Evolutionary conservation across 768 basidiomycete genomes (phyloP), one percentile per base, ranked within the genome.

Genomic region (Mycena kentingensis): DNA sequence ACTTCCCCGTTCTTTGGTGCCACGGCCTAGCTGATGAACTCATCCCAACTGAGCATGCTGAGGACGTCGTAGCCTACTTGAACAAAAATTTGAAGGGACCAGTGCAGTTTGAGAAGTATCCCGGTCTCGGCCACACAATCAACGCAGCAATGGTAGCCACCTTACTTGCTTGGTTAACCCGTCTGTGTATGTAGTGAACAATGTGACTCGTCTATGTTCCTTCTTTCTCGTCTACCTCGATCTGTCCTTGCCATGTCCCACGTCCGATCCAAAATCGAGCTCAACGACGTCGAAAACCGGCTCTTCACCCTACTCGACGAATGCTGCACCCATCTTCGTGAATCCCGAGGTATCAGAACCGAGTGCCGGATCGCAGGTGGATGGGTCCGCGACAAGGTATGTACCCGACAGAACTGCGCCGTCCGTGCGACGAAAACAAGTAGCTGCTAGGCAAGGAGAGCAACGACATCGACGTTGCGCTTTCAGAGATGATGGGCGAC

Each of bases 351-450:
- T 10, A 74, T 83, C 19, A 68, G 70, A 4, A 85, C 83, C 0
- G 78, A 82, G 1, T 96, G 96, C 66, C 80, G 97, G 60, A 90
- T 99, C 41, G 97, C 94, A 11, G 97, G 97, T 16, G 97, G 97
- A 18, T 99, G 97, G 97, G 97, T 98, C 38, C 78, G 97, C 63
- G 97, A 99, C 70, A 99, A 99, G 86, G 96, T 94, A 54, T 60
- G 73, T 67, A 24, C 25, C 18, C 43, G 29, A 27, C 44, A 29
- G 22, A 28, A 5, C 31, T 31, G 27, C 27, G 13, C 29, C 26
- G 19, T 27, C 3, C n/a, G 41, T 27, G 28, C 28, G 7, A 41
- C 24, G 18, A 1, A 13, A 2, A 26, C 28, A 41, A 48, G 54
- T 62, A 93, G 97, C 75, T 98, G 38, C 78, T 98, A 29, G 87